A percentile compares a stretch with the other conserved stretches of the same genome.
Evolutionary conservation across 441 rosid species (phyloP).

Genomic region (Theobroma grandiflorum): DNA sequence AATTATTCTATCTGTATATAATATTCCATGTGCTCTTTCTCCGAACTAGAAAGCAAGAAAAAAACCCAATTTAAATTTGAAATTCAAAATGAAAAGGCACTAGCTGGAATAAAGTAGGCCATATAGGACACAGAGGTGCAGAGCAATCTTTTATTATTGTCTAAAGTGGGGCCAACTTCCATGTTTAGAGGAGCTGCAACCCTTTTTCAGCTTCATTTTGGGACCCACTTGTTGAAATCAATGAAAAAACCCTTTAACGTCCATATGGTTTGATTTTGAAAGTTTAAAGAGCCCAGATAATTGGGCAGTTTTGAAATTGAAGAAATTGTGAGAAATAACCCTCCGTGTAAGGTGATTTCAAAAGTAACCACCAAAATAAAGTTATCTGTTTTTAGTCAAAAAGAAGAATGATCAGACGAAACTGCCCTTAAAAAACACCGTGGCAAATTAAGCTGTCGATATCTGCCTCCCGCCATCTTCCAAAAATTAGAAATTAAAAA

Average conservation of each 20-base stretch:
- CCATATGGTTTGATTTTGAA: constrained; percentile 31
- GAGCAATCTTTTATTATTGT: constrained; percentile 25
- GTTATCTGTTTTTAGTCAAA: too few relatives aligned
- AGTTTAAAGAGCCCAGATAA: constrained; percentile 17
- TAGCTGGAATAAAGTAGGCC: constrained; percentile 26
- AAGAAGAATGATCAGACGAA: too few relatives aligned
- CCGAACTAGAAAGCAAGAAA: neutral
- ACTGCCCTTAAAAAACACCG: too few relatives aligned
- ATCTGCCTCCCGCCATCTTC: too few relatives aligned
- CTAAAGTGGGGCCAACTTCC: constrained; percentile 35
- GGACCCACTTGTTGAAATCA: constrained; percentile 30
- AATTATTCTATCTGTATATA: constrained; percentile 17
- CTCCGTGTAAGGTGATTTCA: too few relatives aligned
- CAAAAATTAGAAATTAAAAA: too few relatives aligned
- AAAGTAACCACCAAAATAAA: too few relatives aligned
- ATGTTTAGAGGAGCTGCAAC: neutral
- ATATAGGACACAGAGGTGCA: constrained; percentile 2
- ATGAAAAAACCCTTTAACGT: constrained; percentile 21
- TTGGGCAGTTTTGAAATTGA: constrained; percentile 3
- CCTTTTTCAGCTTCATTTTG: constrained; percentile 23
- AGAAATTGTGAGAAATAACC: too few relatives aligned
- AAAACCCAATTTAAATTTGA: constrained; percentile 47
- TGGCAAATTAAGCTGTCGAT: too few relatives aligned
- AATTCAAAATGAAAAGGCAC: constrained; percentile 46
- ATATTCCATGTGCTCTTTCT: neutral